phyloP scores from a whole-genome alignment of 345 rosid genomes.

The Eucalyptus caleyi region DNA sequence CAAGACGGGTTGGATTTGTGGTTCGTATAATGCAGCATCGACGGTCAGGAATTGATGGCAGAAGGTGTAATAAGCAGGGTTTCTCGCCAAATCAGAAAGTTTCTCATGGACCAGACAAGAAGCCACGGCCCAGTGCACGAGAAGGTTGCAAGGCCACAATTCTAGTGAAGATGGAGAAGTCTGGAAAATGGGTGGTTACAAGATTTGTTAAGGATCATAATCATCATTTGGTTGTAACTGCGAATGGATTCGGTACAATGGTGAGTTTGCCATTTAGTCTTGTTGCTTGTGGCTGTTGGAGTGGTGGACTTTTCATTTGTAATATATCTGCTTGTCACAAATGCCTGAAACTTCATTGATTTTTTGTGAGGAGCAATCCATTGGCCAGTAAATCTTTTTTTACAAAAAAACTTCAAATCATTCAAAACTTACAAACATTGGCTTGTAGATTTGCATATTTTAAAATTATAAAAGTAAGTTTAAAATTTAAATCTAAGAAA shows the following conservation, averaged over 20 bases:
- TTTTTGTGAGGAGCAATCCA: neutral
- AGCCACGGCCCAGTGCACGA: conserved; percentile 43
- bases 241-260: conserved; percentile 23
- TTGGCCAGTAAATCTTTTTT: neutral
- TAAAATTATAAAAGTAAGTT: neutral
- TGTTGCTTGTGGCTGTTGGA: neutral
- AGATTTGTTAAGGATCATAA: conserved; percentile 73
- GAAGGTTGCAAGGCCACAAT: conserved; percentile 85
- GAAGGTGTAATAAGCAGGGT: conserved; percentile 78
- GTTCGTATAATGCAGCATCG: conserved; percentile 76
- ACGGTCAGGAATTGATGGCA: conserved; percentile 62
- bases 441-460: neutral
- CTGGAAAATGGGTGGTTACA: conserved; percentile 74
- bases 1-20: conserved; percentile 48
- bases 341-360: neutral
- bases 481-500: neutral
- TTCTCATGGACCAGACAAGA: conserved; percentile 32
- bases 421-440: neutral
- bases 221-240: conserved; percentile 44
- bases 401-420: neutral
- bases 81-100: conserved; percentile 44
- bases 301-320: neutral
- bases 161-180: conserved; percentile 63
- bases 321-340: neutral
- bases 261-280: conserved; percentile 17